Conservation (phyloP, 192 early-diverging fungal species). For the Borealophlyctis nickersoniae region DNA sequence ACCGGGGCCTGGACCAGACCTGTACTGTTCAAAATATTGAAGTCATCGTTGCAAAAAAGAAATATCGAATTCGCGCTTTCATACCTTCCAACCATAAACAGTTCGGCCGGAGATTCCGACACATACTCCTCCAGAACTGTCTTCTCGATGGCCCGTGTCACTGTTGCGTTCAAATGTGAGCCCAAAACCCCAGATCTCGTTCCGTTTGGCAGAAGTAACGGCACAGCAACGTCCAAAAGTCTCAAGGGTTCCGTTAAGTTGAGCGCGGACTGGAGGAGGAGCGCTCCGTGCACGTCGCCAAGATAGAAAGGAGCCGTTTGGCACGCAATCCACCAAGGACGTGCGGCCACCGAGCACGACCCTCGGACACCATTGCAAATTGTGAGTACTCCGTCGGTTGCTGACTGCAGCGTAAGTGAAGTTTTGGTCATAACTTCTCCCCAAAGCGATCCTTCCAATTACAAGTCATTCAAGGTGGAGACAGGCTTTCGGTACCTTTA, state of each 20-base stretch:
- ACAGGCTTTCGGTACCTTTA: neutral
- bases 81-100: conserved; percentile 17
- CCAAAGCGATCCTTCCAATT: no score
- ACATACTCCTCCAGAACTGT: conserved; percentile 4
- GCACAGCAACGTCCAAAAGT: conserved; percentile 21
- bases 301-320: conserved; percentile 7
- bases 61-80: neutral
- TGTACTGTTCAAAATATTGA: neutral
- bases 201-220: conserved; percentile 7
- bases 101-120: neutral
- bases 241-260: conserved; percentile 21
- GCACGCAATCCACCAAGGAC: conserved; percentile 24
- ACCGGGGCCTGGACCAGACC: conserved; percentile 12
- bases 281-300: conserved; percentile 24
- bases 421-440: no score
- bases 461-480: conserved; percentile 6
- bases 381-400: conserved; percentile 12
- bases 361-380: no score
- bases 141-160: conserved; percentile 5
- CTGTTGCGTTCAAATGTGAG: conserved; percentile 11
- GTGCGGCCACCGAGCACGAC: conserved; percentile 17
- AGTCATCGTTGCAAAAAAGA: neutral
- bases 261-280: conserved; percentile 21
- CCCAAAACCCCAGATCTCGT: conserved; percentile 14
- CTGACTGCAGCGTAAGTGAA: conserved; percentile 15